Evolutionary conservation across 768 basidiomycete species (phyloP), one percentile per base, ranked within the genome.

Genomic region (Pisolithus tinctorius): DNA sequence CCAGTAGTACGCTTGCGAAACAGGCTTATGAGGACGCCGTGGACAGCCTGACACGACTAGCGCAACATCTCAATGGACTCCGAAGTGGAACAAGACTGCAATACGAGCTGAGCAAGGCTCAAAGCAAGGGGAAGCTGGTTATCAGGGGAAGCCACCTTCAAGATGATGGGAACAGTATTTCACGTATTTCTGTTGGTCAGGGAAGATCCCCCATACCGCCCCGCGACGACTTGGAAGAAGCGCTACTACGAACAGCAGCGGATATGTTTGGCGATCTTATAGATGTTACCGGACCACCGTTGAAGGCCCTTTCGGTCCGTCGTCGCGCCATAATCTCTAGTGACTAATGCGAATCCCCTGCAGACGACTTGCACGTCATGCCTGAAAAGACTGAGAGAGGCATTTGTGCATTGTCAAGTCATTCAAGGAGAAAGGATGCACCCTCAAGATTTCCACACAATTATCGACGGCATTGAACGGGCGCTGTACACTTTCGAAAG

Each of bases 41-140:
- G 10, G 84, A 83, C 53, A 86, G 85, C 59, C 73, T 99, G 59
- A 94, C 88, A 53, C 74, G 93, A 16, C 79, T 99, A 4, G 96
- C 91, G 1, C 95, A 99, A 62, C 94, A 98, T 70, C 69, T 99
- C 37, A 93, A 86, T 50, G 93, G 95, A 25, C 71, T 98, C 52
- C 71, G 95, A 44, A 84, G 88, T 51, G 88, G 93, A 1, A 91
- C 86, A 6, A 77, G 80, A 31, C 67, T 98, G 34, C 93, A 97
- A 63, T 83, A 86, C 54, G 89, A 94, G 45, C 66, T 97, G 27
- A 80, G 86, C 13, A 79, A 78, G 57, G 86, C 87, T 1, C 67
- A 74, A 41, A 55, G 69, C 5, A 72, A 75, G 3, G 75, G 72
- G n/a, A 78, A 69, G 50, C 45, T 77, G n/a, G 57, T 68, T 11